phyloP scores from a whole-genome alignment of 768 basidiomycete genomes.

The Podaxis rugospora region DNA sequence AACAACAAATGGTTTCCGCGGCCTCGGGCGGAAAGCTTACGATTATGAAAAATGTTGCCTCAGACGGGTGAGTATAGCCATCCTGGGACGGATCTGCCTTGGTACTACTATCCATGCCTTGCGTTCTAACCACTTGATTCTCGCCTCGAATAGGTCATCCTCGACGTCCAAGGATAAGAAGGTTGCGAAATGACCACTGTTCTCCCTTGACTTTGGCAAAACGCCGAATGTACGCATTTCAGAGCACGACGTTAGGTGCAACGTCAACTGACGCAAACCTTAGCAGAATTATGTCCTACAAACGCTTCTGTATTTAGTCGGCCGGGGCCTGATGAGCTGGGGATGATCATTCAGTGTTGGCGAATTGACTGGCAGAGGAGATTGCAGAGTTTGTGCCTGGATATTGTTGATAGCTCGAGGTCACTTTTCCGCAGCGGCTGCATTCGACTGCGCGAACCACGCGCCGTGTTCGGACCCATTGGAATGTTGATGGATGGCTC shows the following conservation, averaged over 20 bases:
- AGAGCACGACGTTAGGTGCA: neutral
- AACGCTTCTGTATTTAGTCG: neutral
- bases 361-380: neutral
- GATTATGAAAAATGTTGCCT: conserved; percentile 75
- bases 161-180: conserved; percentile 4
- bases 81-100: neutral
- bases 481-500: neutral
- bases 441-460: neutral
- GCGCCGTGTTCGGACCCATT: neutral
- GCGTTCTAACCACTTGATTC: neutral
- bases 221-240: neutral
- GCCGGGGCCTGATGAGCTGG: neutral
- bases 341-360: neutral
- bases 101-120: neutral
- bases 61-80: conserved; percentile 33
- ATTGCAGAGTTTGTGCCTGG: conserved; percentile 1
- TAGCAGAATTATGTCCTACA: neutral
- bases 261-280: neutral
- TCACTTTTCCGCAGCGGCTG: neutral
- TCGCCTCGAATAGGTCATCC: neutral
- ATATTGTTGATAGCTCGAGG: neutral
- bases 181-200: neutral
- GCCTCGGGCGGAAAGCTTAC: conserved; percentile 88
- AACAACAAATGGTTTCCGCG: conserved; percentile 85
- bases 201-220: neutral